A percentile compares a stretch with the other conserved stretches of the same genome.
Evolutionary conservation across 768 basidiomycete species (phyloP).

Genomic region (Tylopilus rubrobrunneus): DNA sequence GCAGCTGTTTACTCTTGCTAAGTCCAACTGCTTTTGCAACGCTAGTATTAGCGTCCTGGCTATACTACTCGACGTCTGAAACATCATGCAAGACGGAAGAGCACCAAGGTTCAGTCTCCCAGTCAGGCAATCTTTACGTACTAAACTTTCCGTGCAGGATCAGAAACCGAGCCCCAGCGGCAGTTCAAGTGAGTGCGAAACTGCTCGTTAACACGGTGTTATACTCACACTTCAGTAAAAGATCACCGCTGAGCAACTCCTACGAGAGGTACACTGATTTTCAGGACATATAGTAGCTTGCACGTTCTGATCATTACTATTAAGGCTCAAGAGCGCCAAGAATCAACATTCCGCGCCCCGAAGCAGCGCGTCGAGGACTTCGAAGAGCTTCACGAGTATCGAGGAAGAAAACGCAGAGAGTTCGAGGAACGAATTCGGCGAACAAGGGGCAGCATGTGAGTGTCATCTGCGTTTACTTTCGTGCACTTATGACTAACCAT

Average conservation of each 20-base stretch:
- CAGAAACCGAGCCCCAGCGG: slow-evolving; percentile 94
- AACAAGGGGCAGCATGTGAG: slow-evolving; percentile 77
- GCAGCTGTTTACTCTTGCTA: slow-evolving; percentile 12
- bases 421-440: slow-evolving; percentile 86
- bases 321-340: slow-evolving; percentile 96
- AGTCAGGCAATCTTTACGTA: not conserved
- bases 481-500: not conserved
- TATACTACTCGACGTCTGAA: not conserved
- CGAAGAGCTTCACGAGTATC: slow-evolving; percentile 86
- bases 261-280: slow-evolving; percentile 69
- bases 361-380: slow-evolving; percentile 96
- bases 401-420: slow-evolving; percentile 87
- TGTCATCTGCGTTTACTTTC: slow-evolving; percentile 3
- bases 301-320: slow-evolving; percentile 1
- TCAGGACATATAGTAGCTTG: not conserved
- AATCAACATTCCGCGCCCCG: slow-evolving; percentile 85
- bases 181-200: slow-evolving; percentile 65
- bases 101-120: slow-evolving; percentile 58
- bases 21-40: too few relatives aligned
- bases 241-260: slow-evolving; percentile 98
- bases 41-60: not conserved
- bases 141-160: slow-evolving; percentile 48
- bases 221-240: slow-evolving; percentile 33
- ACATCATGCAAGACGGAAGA: slow-evolving; percentile 71
- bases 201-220: not conserved